These are phyloP conservation scores for Petunia hybrid DNA, from an alignment of 305 asterid species.

Conservation along the genomic window DNA sequence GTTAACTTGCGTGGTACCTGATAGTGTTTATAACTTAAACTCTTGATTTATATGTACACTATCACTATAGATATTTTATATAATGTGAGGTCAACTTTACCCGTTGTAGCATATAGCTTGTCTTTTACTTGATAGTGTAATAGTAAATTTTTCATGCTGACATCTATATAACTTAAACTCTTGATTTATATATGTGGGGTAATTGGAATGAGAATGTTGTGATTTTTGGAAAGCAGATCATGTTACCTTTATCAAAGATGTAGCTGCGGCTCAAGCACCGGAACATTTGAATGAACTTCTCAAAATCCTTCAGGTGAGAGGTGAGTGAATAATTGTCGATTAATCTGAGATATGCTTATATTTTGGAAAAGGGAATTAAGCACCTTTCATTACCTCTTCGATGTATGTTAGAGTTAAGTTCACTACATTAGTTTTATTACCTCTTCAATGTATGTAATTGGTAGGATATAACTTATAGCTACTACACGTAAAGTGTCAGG, in stretches of 20 bases:
- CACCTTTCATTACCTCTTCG: too few species aligned
- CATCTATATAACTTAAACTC: neutral
- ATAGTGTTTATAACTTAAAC: too few species aligned
- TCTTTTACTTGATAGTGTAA: too few species aligned
- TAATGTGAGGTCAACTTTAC: too few species aligned
- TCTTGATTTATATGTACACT: too few species aligned
- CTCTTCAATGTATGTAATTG: neutral
- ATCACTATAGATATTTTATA: too few species aligned
- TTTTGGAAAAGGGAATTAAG: too few species aligned
- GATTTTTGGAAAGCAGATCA: conserved; percentile 60
- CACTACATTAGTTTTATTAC: neutral
- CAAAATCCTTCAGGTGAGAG: conserved; percentile 83
- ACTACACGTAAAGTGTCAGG: conserved; percentile 6
- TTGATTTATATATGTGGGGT: neutral
- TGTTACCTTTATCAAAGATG: conserved; percentile 72
- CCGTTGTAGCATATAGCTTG: too few species aligned
- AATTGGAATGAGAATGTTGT: neutral
- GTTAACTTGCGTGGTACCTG: too few species aligned
- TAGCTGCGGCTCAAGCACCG: conserved; percentile 82
- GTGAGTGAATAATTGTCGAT: conserved; percentile 45
- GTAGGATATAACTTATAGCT: neutral
- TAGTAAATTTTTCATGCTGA: too few species aligned
- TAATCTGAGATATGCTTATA: neutral
- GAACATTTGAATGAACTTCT: conserved; percentile 83
- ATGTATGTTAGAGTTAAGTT: neutral